Conservation (phyloP, 139 green algal species). For the Monoraphidium neglectum region DNA sequence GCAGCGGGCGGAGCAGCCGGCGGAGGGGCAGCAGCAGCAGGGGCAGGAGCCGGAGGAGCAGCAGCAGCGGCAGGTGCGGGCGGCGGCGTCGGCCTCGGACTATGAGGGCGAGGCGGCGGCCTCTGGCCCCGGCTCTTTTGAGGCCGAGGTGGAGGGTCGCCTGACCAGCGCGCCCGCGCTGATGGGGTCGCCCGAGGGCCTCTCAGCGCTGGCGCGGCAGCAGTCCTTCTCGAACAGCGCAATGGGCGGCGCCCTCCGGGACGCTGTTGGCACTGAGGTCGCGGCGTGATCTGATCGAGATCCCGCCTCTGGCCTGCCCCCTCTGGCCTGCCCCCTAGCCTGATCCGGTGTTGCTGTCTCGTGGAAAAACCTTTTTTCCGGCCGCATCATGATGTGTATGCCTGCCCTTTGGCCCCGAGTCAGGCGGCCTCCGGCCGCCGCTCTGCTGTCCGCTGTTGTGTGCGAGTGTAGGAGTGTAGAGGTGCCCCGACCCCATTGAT, state of each 20-base stretch:
- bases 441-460: too few species aligned
- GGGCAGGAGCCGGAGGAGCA: background rate
- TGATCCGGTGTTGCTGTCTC: background rate
- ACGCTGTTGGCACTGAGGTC: conserved; percentile 11
- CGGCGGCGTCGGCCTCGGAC: background rate
- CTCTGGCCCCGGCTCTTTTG: conserved; percentile 1
- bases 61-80: background rate
- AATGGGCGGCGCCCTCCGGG: conserved; percentile 12
- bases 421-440: background rate
- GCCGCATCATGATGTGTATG: background rate
- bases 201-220: conserved; percentile 14
- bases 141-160: conserved; percentile 17
- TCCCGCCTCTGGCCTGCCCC: background rate
- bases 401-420: background rate
- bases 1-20: background rate
- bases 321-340: background rate
- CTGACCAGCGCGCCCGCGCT: conserved; percentile 19
- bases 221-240: conserved; percentile 19
- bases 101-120: background rate
- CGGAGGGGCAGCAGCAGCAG: conserved; percentile 11
- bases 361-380: background rate
- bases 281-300: background rate
- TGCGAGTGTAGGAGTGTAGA: too few species aligned
- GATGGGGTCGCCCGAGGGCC: conserved; percentile 16
- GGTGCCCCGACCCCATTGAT: too few species aligned